Base-by-base conservation (phyloP, 768 basidiomycete genomes). In the Auricularia sp. region DNA sequence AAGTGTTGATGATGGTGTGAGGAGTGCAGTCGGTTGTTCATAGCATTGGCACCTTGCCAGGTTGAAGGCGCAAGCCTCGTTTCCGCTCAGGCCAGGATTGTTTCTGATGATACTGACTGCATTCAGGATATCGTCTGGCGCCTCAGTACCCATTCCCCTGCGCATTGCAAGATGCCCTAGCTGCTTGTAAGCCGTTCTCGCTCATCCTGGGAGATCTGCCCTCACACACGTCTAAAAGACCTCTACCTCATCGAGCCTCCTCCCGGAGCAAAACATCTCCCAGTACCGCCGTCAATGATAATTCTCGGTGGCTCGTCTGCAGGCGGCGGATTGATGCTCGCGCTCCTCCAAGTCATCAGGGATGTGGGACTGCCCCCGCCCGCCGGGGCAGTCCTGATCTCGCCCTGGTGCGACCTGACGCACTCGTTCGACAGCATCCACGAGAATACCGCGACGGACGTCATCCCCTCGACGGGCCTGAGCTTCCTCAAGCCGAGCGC, bases 81-180 rank as follows among this genome's bases (percentile, higher is more conserved):
- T 44, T 44, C 43, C 43, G 10, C 43, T 2, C 18, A 61, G 43
- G 56, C 35, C 47, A 33, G 44, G 11, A 21, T 51, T 64, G n/a
- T 29, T 29, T 29, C 2, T 3, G 29, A n/a, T 42, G 29, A n/a
- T 18, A 4, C 42, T 44, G 21, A 43, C 21, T 4, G 7, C 47
- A 5, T 14, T 16, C 29, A 33, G 63, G 56, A 6, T 74, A 75
- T 63, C 85, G 89, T 54, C 83, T 95, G n/a, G 90, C 95, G 14
- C 96, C 96, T 0, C 96, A 98, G 75, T 98, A 96, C 70, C 96
- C 96, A 1, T 98, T 97, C 72, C 96, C 96, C 14, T 93, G 91
- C 68, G 91, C 88, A 1, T 75, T 98, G 6, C 94, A 97, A 70
- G 96, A 98, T 73, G 77, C 87, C 39, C 71, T 98, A 11, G 91